Base-by-base conservation (phyloP, 768 basidiomycete genomes). In the Rossbeevera mucosa region DNA sequence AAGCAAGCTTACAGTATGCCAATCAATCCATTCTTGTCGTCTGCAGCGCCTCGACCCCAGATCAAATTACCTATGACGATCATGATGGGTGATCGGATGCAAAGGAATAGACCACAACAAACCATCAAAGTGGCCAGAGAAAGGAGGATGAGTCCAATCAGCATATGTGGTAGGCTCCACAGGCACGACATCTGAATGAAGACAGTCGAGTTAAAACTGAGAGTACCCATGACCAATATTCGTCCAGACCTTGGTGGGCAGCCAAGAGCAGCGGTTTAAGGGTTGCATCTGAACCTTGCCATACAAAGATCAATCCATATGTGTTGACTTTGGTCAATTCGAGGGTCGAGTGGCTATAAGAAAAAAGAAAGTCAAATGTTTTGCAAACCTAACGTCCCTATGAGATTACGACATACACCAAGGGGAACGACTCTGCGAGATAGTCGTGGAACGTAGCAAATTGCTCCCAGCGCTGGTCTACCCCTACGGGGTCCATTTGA, bases 11-110 rank as follows among this genome's bases (percentile, higher is more conserved):
- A 85, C 86, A 86, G 71, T 60, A 80, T 80, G n/a, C 79, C 79
- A 50, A 88, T 81, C 43, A 88, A 62, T n/a, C 81, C 83, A 44
- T 78, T 80, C 72, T 93, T 93, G 64, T 80, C 76, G 56, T 82
- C 81, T 33, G 59, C 64, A 20, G 70, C 66, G 3, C 81, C 80
- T 44, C 79, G 67, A 16, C 80, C 79, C 79, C 77, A 81, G 36
- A 82, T 64, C 48, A 65, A 64, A 2, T 67, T 65, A 7, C 73
- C 74, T 65, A 47, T 40, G 26, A 43, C 6, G 21, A 33, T 3
- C n/a, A 13, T 53, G 25, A 22, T 53, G 25, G 20, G 18, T 24
- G 2, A 40, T 44, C 18, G n/a, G 25, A 22, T 4, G 7, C n/a
- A 20, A 42, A 54, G 41, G 16, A 12, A 21, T 44, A 14, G 0